These are phyloP conservation scores for Panaeolus cyanescens DNA, from an alignment of 768 basidiomycete genomes.

Conservation along the genomic window DNA sequence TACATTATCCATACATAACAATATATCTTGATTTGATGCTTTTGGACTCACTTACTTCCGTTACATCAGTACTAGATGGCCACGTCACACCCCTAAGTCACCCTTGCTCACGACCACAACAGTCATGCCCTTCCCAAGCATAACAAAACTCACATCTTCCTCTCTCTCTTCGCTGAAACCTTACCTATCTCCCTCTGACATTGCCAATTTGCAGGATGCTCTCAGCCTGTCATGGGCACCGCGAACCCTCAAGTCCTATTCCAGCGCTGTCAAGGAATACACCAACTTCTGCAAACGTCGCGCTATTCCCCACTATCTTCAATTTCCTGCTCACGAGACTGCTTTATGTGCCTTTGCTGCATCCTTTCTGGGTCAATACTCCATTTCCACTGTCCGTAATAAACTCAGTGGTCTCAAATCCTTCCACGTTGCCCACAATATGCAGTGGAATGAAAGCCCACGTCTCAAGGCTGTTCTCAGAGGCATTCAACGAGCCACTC, in stretches of 20 bases:
- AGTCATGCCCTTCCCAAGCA: too few species aligned
- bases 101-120: too few species aligned
- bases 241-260: slow-evolving; percentile 14
- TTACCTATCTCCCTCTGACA: neutral
- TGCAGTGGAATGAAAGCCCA: slow-evolving; percentile 18
- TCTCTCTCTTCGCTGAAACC: neutral
- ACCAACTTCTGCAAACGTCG: slow-evolving; percentile 21
- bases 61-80: too few species aligned
- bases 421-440: slow-evolving; percentile 32
- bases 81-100: neutral
- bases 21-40: neutral
- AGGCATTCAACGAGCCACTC: slow-evolving; percentile 26
- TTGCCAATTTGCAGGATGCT: neutral
- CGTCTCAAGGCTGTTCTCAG: slow-evolving; percentile 23
- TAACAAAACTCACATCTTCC: too few species aligned
- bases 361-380: slow-evolving; percentile 16
- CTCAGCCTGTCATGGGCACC: slow-evolving; percentile 13
- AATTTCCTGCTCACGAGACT: slow-evolving; percentile 24
- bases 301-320: slow-evolving; percentile 6
- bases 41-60: too few species aligned
- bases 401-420: slow-evolving; percentile 27
- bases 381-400: slow-evolving; percentile 19
- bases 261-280: slow-evolving; percentile 9
- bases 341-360: slow-evolving; percentile 31
- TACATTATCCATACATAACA: neutral